Evolutionary conservation across 352 stramenopile species (phyloP).

Genomic region (Bremia lactucae): DNA sequence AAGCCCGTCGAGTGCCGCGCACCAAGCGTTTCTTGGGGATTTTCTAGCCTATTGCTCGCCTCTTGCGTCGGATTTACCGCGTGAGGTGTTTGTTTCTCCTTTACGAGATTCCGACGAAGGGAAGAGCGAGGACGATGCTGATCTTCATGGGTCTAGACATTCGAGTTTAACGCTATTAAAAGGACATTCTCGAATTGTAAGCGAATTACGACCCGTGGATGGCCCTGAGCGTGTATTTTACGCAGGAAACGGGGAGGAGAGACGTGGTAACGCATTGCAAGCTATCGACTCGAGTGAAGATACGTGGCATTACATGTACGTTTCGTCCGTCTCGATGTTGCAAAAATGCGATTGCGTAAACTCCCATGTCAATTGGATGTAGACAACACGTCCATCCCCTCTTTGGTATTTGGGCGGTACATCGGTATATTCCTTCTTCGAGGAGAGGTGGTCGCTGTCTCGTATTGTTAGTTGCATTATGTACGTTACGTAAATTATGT

Average conservation of each 20-base stretch:
- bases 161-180: too few relatives aligned
- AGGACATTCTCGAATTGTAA: conserved; percentile 25
- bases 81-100: too few relatives aligned
- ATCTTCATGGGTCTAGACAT: too few relatives aligned
- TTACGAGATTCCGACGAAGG: too few relatives aligned
- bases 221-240: conserved; percentile 8
- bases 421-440: conserved; percentile 49
- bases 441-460: conserved; percentile 36
- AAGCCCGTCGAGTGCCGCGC: too few relatives aligned
- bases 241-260: too few relatives aligned
- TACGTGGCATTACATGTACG: conserved; percentile 54
- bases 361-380: not conserved
- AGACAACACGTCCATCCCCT: conserved; percentile 52
- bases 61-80: too few relatives aligned
- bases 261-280: conserved; percentile 13
- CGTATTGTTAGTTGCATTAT: conserved; percentile 31
- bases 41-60: too few relatives aligned
- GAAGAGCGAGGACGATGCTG: too few relatives aligned
- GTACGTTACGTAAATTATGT: conserved; percentile 20
- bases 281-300: conserved; percentile 20
- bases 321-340: too few relatives aligned
- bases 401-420: conserved; percentile 26
- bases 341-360: too few relatives aligned
- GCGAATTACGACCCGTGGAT: conserved; percentile 22
- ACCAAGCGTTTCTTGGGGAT: too few relatives aligned